Evolutionary conservation across 139 green algal genomes (phyloP).

Genomic region (Chlorella sp.): DNA sequence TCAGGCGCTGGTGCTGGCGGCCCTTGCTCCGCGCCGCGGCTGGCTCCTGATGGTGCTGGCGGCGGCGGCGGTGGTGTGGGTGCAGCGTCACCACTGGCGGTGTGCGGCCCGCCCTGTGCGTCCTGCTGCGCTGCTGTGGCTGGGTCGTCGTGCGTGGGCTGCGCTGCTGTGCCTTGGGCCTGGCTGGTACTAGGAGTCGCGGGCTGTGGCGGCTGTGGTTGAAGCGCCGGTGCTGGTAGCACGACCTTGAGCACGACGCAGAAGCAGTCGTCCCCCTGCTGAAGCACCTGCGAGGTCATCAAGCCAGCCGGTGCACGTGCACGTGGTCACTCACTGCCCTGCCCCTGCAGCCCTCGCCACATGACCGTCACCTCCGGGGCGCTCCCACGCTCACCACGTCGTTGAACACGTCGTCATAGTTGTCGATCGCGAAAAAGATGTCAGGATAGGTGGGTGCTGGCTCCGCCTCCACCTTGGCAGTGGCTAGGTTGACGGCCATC

Average conservation of each 20-base stretch:
- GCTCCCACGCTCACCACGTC: conserved; percentile 38
- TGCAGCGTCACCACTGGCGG: too few relatives aligned
- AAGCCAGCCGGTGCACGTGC: too few relatives aligned
- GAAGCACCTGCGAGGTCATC: conserved; percentile 14
- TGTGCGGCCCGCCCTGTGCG: too few relatives aligned
- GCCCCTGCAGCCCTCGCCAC: too few relatives aligned
- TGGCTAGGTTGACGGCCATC: conserved; percentile 57
- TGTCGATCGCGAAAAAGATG: conserved; percentile 74
- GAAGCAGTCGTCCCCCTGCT: conserved; percentile 44
- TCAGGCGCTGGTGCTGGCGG: not conserved
- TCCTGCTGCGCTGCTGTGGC: too few relatives aligned
- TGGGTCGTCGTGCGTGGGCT: too few relatives aligned
- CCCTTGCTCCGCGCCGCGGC: not conserved
- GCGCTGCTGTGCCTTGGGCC: too few relatives aligned
- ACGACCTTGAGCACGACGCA: conserved; percentile 52
- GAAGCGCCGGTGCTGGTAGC: conserved; percentile 16
- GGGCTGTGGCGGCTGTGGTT: not conserved
- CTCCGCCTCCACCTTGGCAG: conserved; percentile 15
- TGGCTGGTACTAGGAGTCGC: too few relatives aligned
- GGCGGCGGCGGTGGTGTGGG: too few relatives aligned
- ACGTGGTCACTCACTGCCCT: too few relatives aligned
- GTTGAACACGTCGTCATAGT: conserved; percentile 59
- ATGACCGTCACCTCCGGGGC: too few relatives aligned
- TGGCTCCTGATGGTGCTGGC: too few relatives aligned
- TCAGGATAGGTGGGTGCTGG: conserved; percentile 56